A percentile compares a stretch with the other conserved stretches of the same genome.
These are phyloP conservation scores for Hirschioporus abietinus DNA, from an alignment of 768 basidiomycete species.

Conservation along the genomic window DNA sequence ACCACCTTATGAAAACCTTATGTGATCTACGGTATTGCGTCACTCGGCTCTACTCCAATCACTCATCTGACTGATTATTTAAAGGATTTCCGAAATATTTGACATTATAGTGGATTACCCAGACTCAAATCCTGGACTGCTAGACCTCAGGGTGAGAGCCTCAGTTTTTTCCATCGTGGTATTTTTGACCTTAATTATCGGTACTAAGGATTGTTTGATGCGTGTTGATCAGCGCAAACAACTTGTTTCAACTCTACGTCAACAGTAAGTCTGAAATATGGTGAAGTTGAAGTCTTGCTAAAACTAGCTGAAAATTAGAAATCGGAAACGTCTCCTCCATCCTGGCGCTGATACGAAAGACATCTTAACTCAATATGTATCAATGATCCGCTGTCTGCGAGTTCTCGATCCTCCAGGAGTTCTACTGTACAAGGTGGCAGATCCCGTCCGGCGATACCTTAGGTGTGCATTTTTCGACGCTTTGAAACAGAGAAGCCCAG, in stretches of 20 bases:
- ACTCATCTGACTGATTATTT: not conserved
- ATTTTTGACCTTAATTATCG: slow-evolving; percentile 6
- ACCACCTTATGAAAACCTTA: slow-evolving; percentile 87
- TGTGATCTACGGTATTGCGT: slow-evolving; percentile 71
- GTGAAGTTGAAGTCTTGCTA: slow-evolving; percentile 7
- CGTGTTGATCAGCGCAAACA: slow-evolving; percentile 76
- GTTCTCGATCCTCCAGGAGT: slow-evolving; percentile 92
- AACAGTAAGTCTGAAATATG: slow-evolving; percentile 51
- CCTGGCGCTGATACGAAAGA: slow-evolving; percentile 94
- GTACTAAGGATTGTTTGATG: slow-evolving; percentile 62
- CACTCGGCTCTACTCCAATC: slow-evolving; percentile 6
- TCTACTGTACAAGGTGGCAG: slow-evolving; percentile 87
- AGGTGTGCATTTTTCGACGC: slow-evolving; percentile 40
- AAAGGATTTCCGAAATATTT: slow-evolving; percentile 78
- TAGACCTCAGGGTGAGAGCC: slow-evolving; percentile 69
- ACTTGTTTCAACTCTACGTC: slow-evolving; percentile 72
- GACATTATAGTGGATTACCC: slow-evolving; percentile 96
- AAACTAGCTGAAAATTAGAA: slow-evolving; percentile 39
- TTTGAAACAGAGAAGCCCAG: slow-evolving; percentile 5
- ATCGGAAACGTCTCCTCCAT: slow-evolving; percentile 83
- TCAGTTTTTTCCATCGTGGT: not conserved
- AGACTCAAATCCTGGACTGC: slow-evolving; percentile 76
- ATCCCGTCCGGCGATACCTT: slow-evolving; percentile 86
- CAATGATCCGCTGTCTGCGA: slow-evolving; percentile 85
- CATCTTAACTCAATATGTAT: slow-evolving; percentile 86